Base-by-base conservation (phyloP, 1,284 basidiomycete genomes). In the Boletus mariae region DNA sequence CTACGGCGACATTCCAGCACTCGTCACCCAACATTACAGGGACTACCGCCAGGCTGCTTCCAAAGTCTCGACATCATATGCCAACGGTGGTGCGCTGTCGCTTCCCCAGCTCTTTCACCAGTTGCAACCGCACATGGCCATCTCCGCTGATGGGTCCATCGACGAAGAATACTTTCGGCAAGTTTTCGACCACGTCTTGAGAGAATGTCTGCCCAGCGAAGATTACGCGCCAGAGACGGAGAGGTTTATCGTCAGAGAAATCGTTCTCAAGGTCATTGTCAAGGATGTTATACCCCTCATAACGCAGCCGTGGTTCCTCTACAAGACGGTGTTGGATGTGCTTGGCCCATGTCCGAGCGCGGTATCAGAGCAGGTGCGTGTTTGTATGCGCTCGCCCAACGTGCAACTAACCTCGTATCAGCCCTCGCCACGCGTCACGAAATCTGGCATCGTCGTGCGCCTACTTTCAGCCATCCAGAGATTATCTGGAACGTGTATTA, bases 261-360 rank as follows among this genome's bases (percentile, higher is more conserved):
- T 92, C 42, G 65, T 92, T 45, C 76, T 91, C 61, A 88, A 87
- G 63, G 75, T 90, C 26, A 67, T 93, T 17, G 69, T 89, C 56
- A 75, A 77, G 47, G 83, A 83, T 56, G 73, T 90, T 12, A 71
- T 91, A 26, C 83, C 83, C 26, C 82, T 79, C 57, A 67, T 92
- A 38, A 80, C 82, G 5, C 86, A 92, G 64, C 89, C 91, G 1
- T 92, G 89, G 89, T 92, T 92, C 65, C 78, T 92, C 38, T 80
- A 92, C 48, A 83, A 78, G 64, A 64, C 76, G 6, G 75, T 88
- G 9, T 71, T 90, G 32, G 81, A 85, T 61, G 68, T 83, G 9
- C 66, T 92, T 26, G 83, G 79, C 26, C 72, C 76, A 17, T 60
- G 69, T 38, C 26, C 52, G 10, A 49, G 74, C 71, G 28, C 67